A percentile compares a stretch with the other conserved stretches of the same genome.
These are phyloP conservation scores for Zygoascus ofunaensis DNA, from an alignment of 805 yeast species.

Conservation along the genomic window DNA sequence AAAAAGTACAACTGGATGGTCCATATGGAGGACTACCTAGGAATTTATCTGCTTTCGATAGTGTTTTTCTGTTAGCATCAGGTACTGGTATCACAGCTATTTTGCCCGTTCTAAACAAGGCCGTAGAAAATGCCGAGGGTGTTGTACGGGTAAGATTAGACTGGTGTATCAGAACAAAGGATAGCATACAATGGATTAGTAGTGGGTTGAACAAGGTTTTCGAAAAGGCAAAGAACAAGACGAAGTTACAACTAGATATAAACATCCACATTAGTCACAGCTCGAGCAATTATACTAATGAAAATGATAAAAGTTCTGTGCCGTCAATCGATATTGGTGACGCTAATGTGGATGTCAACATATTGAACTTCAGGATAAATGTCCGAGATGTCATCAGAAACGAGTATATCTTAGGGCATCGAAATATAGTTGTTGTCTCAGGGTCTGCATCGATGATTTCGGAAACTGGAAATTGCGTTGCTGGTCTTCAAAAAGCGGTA, in stretches of 20 bases:
- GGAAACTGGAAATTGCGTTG: slow-evolving; percentile 11
- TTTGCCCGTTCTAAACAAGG: slow-evolving; percentile 9
- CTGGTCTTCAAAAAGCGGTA: slow-evolving; percentile 10
- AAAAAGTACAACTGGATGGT: slow-evolving; percentile 35
- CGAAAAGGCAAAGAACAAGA: not conserved
- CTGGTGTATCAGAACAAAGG: slow-evolving; percentile 12
- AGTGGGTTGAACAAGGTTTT: slow-evolving; percentile 6
- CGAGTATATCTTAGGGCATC: slow-evolving; percentile 6
- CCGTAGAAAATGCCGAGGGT: not conserved
- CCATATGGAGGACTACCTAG: slow-evolving; percentile 40
- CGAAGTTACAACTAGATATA: no score
- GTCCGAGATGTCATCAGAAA: not conserved
- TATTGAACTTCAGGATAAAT: not conserved
- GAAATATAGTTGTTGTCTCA: slow-evolving; percentile 10
- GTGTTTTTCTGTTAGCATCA: slow-evolving; percentile 32
- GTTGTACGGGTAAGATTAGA: slow-evolving; percentile 7
- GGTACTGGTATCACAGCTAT: slow-evolving; percentile 39
- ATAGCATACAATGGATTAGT: slow-evolving; percentile 9
- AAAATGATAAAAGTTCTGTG: no score
- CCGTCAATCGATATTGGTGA: no score
- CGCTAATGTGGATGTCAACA: no score
- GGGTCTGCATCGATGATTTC: slow-evolving; percentile 8
- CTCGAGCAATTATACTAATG: no score
- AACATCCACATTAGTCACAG: no score
- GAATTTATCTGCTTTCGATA: slow-evolving; percentile 35